Conservation (phyloP, 2,329 filamentous ascomycete genomes). For the Calonectria henricotiae region DNA sequence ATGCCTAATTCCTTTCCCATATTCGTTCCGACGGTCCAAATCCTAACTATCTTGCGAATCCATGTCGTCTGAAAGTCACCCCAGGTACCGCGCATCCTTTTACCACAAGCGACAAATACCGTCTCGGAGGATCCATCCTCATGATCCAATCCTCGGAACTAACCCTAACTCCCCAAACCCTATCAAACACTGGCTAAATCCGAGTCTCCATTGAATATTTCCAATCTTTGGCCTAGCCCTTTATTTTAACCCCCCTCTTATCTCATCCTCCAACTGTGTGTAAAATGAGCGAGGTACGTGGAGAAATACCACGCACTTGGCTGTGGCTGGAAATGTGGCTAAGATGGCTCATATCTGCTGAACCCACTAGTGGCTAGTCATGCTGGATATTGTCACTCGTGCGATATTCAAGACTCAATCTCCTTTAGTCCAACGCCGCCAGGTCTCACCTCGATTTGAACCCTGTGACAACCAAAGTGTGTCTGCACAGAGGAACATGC, state of each 20-base stretch:
- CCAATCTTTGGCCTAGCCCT: not conserved
- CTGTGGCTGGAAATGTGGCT: constrained; percentile 21
- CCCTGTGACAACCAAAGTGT: constrained; percentile 12
- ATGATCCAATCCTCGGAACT: constrained; percentile 8
- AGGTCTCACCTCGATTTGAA: constrained; percentile 18
- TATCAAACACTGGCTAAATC: not conserved
- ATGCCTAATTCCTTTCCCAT: constrained; percentile 19
- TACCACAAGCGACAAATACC: not conserved
- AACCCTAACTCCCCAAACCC: constrained; percentile 17
- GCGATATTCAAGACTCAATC: not conserved
- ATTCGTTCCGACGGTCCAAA: constrained; percentile 18
- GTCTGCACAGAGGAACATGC: not conserved
- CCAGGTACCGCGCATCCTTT: constrained; percentile 8
- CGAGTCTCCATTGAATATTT: not conserved
- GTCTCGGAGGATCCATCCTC: not conserved
- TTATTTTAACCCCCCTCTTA: too few species aligned
- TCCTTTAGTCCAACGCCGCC: not conserved
- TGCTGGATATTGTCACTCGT: constrained; percentile 9
- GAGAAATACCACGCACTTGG: not conserved
- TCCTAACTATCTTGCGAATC: constrained; percentile 15
- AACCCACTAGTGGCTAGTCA: not conserved
- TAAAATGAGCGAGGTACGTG: not conserved
- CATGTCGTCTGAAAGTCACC: not conserved
- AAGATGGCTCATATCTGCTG: not conserved
- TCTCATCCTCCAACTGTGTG: not conserved